Base-by-base conservation (phyloP, 1,284 basidiomycete genomes). In the Tetrapyrgos nigripes region DNA sequence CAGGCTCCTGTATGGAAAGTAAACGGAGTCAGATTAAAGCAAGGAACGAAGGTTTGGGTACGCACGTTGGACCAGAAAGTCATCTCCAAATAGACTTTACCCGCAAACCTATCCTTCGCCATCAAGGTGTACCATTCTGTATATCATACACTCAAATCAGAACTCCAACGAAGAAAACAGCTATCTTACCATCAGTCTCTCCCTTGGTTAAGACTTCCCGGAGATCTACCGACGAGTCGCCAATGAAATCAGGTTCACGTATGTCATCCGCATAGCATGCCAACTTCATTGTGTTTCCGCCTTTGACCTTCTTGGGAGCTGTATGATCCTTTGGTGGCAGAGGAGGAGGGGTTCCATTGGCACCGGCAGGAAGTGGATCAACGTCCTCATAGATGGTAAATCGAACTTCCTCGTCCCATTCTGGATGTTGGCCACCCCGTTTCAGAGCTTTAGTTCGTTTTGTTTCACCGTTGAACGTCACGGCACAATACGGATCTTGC, bases 341-440 rank as follows among this genome's bases (percentile, higher is more conserved):
- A 11, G 83, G 85, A 2, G 85, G 89, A 26, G 89, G 84, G 3
- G 81, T 81, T 19, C 83, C 81, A 48, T 81, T 77, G 35, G 79
- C 81, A 51, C 76, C 71, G 2, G 79, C 74, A 51, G 54, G 33
- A 9, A 55, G 44, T 17, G 40, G 49, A 8, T 53, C 52, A 10
- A 50, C 57, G 14, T 58, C 37, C 69, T 97, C 94, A 65, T 83
- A 87, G 60, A 99, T 82, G 29, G 91, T 90, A 75, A 99, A 99
- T 47, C 97, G 91, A 65, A 99, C 83, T 77, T 99, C 97, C 70
- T 97, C 95, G 73, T 99, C 97, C 97, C 97, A 99, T 73, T 94
- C 93, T 8, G 97, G 97, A 74, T 97, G 95, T 74, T 99, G 97
- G 3, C 97, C 97, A 53, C 97, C 97, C 37, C 95, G 91, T 72